Evolutionary conservation across 352 stramenopile species (phyloP).

Genomic region (Pythium plurisporium): DNA sequence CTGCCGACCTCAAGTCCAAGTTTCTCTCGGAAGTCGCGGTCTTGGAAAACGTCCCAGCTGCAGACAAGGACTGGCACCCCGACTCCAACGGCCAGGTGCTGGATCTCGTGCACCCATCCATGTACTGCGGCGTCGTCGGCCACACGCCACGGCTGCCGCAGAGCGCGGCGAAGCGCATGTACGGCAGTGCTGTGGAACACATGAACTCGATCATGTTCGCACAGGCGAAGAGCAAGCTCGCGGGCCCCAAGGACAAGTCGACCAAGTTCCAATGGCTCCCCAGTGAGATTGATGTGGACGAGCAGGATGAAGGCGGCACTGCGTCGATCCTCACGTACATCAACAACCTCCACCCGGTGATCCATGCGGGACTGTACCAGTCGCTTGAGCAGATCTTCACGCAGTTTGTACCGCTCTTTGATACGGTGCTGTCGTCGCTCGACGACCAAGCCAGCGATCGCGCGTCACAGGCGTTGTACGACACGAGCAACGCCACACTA

Average conservation of each 20-base stretch:
- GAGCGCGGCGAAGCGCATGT: constrained; percentile 1
- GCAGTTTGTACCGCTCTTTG: constrained; percentile 27
- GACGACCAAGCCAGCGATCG: not conserved
- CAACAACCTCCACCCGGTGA: constrained; percentile 27
- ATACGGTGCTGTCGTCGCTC: constrained; percentile 12
- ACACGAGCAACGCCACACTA: not conserved
- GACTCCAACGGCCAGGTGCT: constrained; percentile 44
- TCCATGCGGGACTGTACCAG: constrained; percentile 14
- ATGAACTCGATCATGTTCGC: constrained; percentile 31
- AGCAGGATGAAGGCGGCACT: not conserved
- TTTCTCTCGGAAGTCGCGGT: constrained; percentile 24
- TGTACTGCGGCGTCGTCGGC: constrained; percentile 52
- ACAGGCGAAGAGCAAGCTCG: not conserved
- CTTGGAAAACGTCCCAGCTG: constrained; percentile 35
- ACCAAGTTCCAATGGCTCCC: constrained; percentile 25
- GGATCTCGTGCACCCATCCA: constrained; percentile 53
- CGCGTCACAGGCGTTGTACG: not conserved
- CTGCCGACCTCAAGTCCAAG: constrained; percentile 19
- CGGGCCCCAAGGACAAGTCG: constrained; percentile 24
- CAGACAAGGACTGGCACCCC: constrained; percentile 55
- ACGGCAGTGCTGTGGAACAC: constrained; percentile 17
- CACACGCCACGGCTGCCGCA: constrained; percentile 19
- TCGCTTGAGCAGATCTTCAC: constrained; percentile 18
- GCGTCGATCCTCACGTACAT: constrained; percentile 10
- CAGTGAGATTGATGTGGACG: constrained; percentile 6